A percentile compares a stretch with the other conserved stretches of the same genome.
These are phyloP conservation scores for Microbotryum violaceum DNA, from an alignment of 1,284 basidiomycete genomes.

Conservation along the genomic window DNA sequence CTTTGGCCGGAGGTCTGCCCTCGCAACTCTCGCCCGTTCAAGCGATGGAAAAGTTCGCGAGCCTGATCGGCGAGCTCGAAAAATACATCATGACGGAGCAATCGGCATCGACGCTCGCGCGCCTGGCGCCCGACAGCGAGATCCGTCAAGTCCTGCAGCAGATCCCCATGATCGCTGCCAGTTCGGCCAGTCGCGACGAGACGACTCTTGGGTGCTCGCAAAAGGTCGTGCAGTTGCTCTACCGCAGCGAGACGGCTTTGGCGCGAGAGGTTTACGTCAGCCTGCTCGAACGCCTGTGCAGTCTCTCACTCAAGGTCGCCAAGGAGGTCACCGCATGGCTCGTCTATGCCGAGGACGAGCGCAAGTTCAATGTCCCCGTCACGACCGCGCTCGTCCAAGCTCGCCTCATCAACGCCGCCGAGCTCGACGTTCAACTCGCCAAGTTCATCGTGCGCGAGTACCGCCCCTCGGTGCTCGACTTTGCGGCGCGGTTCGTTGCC, in stretches of 20 bases:
- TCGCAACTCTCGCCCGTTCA: conserved; percentile 28
- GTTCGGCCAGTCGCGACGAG: conserved; percentile 69
- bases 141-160: conserved; percentile 74
- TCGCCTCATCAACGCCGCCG: conserved; percentile 65
- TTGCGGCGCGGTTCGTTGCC: conserved; percentile 72
- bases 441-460: conserved; percentile 71
- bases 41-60: conserved; percentile 44
- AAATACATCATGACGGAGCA: conserved; percentile 56
- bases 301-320: conserved; percentile 80
- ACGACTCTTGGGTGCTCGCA: conserved; percentile 89
- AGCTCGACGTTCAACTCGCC: conserved; percentile 86
- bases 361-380: conserved; percentile 93
- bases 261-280: conserved; percentile 86
- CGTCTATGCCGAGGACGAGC: conserved; percentile 93
- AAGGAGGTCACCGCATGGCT: conserved; percentile 97
- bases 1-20: conserved; percentile 11
- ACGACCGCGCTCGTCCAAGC: conserved; percentile 81
- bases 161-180: conserved; percentile 67
- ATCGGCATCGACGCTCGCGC: conserved; percentile 50
- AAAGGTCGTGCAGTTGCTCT: conserved; percentile 80
- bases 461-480: conserved; percentile 69
- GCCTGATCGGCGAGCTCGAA: conserved; percentile 69
- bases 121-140: conserved; percentile 73
- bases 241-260: conserved; percentile 72
- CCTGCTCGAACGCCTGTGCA: conserved; percentile 81